Conservation (phyloP, 176 grass and related monocot species). For the Ananas comosus region DNA sequence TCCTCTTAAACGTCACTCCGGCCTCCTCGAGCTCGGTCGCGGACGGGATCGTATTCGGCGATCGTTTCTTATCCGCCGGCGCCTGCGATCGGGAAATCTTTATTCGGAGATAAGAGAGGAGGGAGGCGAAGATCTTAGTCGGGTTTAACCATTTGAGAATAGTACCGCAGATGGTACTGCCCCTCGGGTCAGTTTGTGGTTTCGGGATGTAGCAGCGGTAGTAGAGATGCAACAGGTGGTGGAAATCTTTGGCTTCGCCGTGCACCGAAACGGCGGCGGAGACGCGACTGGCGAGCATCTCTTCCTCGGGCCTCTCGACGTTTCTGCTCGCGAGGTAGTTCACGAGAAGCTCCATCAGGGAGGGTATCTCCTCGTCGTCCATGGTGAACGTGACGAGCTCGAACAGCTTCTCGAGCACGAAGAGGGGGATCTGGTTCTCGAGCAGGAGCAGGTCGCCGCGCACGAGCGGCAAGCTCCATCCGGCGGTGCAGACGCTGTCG, state of each 20-base stretch:
- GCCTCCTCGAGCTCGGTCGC: constrained; percentile 23
- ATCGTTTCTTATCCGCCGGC: background rate
- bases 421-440: background rate
- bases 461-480: constrained; percentile 12
- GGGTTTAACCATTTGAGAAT: background rate
- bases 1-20: constrained; percentile 15
- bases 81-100: background rate
- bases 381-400: background rate
- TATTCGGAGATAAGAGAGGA: background rate
- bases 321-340: too few relatives aligned
- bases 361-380: too few relatives aligned
- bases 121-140: too few relatives aligned
- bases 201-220: constrained; percentile 3
- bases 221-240: constrained; percentile 25
- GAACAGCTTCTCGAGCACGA: background rate
- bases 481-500: background rate
- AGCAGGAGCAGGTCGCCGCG: constrained; percentile 12
- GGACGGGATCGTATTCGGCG: constrained; percentile 10
- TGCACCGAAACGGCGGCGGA: background rate
- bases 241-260: background rate
- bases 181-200: background rate
- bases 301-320: too few relatives aligned
- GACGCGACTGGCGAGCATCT: too few relatives aligned
- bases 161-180: background rate
- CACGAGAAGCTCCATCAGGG: too few relatives aligned